Percentiles rank a stretch among this genome's conserved stretches.
Conservation (phyloP, 257 asterid genomes). For the Hygrophila difformis region DNA sequence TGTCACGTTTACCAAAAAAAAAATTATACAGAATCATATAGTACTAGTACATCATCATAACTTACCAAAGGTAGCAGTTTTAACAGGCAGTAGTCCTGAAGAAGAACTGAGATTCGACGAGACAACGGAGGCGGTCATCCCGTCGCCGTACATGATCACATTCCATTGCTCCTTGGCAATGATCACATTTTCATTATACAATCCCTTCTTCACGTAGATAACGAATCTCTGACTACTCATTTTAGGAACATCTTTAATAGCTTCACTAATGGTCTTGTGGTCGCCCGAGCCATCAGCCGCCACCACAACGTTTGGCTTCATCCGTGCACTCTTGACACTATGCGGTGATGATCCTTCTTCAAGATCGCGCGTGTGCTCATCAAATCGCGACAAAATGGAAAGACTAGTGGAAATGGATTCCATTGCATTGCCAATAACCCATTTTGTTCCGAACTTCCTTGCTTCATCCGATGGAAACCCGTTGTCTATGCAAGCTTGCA, state of each 20-base stretch:
- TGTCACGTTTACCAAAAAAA: too few species aligned
- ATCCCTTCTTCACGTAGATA: constrained; percentile 26
- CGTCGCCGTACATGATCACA: constrained; percentile 28
- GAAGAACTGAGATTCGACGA: constrained; percentile 14
- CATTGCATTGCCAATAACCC: constrained; percentile 15
- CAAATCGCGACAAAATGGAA: constrained; percentile 14
- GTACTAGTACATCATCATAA: too few species aligned
- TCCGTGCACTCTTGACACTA: not conserved
- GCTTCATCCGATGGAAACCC: constrained; percentile 4
- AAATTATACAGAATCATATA: too few species aligned
- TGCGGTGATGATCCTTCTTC: not conserved
- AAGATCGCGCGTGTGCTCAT: not conserved
- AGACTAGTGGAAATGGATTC: constrained; percentile 16
- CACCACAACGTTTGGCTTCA: constrained; percentile 19
- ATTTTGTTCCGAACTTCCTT: not conserved
- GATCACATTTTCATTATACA: constrained; percentile 19
- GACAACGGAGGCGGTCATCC: constrained; percentile 18
- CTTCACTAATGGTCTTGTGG: constrained; percentile 20
- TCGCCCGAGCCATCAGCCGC: constrained; percentile 32
- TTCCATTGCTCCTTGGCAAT: constrained; percentile 14
- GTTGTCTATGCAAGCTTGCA: too few species aligned
- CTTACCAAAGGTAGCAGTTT: constrained; percentile 25
- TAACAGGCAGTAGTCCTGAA: not conserved
- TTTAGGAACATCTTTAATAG: constrained; percentile 18
- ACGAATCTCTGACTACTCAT: constrained; percentile 12